Evolutionary conservation across 192 early-diverging fungal genomes (phyloP).

Genomic region (Physocladia obscura): DNA sequence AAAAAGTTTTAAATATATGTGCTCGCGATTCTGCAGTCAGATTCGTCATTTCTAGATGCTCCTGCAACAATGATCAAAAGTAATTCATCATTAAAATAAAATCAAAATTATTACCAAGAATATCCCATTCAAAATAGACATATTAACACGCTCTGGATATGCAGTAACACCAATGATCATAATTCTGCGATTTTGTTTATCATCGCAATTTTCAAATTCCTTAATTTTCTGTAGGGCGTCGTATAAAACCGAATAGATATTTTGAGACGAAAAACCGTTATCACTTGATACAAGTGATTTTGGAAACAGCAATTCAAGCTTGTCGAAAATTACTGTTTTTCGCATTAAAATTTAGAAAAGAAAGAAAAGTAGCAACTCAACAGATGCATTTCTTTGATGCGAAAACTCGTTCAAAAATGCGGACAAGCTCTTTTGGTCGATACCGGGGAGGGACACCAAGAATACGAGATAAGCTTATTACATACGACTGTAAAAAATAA

Average conservation of each 20-base stretch:
- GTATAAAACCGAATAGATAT: neutral
- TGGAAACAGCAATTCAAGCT: slow-evolving; percentile 3
- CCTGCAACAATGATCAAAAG: neutral
- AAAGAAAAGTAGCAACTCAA: neutral
- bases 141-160: neutral
- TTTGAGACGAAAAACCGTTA: neutral
- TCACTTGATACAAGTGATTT: neutral
- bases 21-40: no score
- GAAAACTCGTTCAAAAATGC: neutral
- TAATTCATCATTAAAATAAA: neutral
- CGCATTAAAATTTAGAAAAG: neutral
- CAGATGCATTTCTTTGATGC: neutral
- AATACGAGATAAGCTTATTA: neutral
- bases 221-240: neutral
- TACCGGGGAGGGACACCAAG: neutral
- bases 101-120: neutral
- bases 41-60: no score
- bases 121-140: neutral
- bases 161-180: neutral
- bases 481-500: neutral
- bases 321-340: slow-evolving; percentile 42
- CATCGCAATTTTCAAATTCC: neutral
- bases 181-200: neutral
- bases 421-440: neutral
- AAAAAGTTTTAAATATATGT: no score